phyloP scores from a whole-genome alignment of 2,329 filamentous ascomycete species.

The Trichothecium sympodiale region DNA sequence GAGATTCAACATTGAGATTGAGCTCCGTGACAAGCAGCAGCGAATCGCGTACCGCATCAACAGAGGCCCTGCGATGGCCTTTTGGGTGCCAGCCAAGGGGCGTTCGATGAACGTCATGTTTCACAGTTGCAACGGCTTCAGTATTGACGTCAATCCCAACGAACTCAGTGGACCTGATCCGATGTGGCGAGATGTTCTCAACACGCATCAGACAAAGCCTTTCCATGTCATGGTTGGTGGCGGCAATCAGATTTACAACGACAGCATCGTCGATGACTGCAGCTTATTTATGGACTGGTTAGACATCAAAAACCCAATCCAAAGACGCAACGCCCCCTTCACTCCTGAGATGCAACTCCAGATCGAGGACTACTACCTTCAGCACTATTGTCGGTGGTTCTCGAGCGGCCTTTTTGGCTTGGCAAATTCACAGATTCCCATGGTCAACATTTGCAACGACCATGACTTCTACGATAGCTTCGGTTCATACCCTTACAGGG shows the following conservation, averaged over 20 bases:
- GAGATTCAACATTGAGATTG: conserved; percentile 91
- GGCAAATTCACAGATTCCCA: conserved; percentile 87
- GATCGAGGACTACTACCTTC: conserved; percentile 77
- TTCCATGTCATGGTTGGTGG: conserved; percentile 99
- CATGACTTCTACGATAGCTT: conserved; percentile 89
- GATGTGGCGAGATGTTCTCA: conserved; percentile 91
- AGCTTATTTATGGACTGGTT: conserved; percentile 76
- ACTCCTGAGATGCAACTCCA: conserved; percentile 76
- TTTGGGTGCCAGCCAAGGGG: conserved; percentile 82
- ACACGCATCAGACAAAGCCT: conserved; percentile 78
- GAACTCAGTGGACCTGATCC: conserved; percentile 87
- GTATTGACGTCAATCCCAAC: conserved; percentile 63
- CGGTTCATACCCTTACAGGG: conserved; percentile 83
- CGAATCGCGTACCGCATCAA: conserved; percentile 96
- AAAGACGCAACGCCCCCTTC: conserved; percentile 72
- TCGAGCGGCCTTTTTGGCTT: conserved; percentile 91
- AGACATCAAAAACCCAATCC: conserved; percentile 62
- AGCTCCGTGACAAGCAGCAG: conserved; percentile 66
- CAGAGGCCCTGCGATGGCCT: conserved; percentile 72
- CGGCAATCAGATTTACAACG: conserved; percentile 95
- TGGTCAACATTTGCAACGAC: conserved; percentile 97
- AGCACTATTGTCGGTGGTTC: conserved; percentile 90
- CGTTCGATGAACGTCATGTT: conserved; percentile 99
- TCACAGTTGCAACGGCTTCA: conserved; percentile 95
- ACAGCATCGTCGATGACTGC: conserved; percentile 67